These are phyloP conservation scores for Eurotiales sp. DNA, from an alignment of 2,329 filamentous ascomycete genomes.

Conservation along the genomic window DNA sequence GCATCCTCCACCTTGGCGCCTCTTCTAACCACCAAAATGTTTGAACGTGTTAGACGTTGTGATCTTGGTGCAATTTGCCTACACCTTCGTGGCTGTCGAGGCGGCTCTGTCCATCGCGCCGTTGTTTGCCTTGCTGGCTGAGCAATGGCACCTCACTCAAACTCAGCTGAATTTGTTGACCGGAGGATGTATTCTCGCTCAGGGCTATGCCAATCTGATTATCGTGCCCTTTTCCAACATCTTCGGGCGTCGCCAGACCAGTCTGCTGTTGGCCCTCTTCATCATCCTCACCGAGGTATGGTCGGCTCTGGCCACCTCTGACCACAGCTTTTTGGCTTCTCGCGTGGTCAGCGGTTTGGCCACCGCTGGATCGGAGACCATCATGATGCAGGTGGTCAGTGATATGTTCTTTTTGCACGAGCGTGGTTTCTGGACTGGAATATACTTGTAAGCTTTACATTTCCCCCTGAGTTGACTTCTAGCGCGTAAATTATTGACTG, in stretches of 20 bases:
- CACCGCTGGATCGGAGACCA: slow-evolving; percentile 42
- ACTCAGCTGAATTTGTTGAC: slow-evolving; percentile 38
- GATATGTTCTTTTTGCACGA: slow-evolving; percentile 46
- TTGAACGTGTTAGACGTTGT: slow-evolving; percentile 9
- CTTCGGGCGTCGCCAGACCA: slow-evolving; percentile 40
- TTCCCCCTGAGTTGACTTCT: not conserved
- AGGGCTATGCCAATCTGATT: slow-evolving; percentile 44
- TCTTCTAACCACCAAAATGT: not conserved
- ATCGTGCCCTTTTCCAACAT: slow-evolving; percentile 42
- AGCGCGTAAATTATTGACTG: no score
- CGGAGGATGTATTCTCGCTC: slow-evolving; percentile 42
- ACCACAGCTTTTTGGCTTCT: slow-evolving; percentile 41
- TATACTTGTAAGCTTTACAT: slow-evolving; percentile 30
- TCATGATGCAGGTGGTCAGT: slow-evolving; percentile 42
- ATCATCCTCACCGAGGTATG: slow-evolving; percentile 42
- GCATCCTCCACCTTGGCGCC: no score
- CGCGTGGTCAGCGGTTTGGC: slow-evolving; percentile 42
- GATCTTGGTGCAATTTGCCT: slow-evolving; percentile 16
- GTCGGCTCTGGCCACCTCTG: slow-evolving; percentile 41
- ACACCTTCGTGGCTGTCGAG: slow-evolving; percentile 41
- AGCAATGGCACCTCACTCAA: slow-evolving; percentile 39
- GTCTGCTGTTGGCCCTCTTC: slow-evolving; percentile 37
- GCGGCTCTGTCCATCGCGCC: slow-evolving; percentile 42
- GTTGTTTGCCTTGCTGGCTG: slow-evolving; percentile 41
- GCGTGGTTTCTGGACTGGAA: slow-evolving; percentile 36